Conservation (phyloP, 192 early-diverging fungal genomes). For the Mycoemilia scoparia region DNA sequence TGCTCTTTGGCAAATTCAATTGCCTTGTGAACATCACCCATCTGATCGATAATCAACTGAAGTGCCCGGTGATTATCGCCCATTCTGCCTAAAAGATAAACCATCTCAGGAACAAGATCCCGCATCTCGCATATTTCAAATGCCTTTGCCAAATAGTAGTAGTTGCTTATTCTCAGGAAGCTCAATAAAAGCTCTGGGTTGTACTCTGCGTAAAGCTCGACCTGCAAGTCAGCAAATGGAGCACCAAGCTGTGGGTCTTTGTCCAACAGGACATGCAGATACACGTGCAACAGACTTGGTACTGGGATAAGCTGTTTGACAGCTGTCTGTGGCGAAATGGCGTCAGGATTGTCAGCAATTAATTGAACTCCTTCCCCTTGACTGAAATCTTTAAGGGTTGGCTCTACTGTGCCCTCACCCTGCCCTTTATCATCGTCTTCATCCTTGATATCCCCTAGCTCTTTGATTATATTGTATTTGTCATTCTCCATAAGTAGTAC, state of each 20-base stretch:
- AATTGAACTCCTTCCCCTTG: constrained; percentile 52
- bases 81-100: constrained; percentile 91
- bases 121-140: constrained; percentile 56
- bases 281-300: constrained; percentile 58
- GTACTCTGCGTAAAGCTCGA: constrained; percentile 86
- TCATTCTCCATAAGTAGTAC: constrained; percentile 74
- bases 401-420: neutral
- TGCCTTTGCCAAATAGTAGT: constrained; percentile 59
- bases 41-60: constrained; percentile 76
- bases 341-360: constrained; percentile 68
- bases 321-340: constrained; percentile 44
- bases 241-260: constrained; percentile 34
- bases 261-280: constrained; percentile 75
- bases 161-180: constrained; percentile 68
- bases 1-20: constrained; percentile 98
- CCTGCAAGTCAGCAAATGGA: constrained; percentile 58
- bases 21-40: constrained; percentile 81
- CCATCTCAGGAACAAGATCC: constrained; percentile 92
- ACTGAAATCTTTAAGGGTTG: constrained; percentile 16
- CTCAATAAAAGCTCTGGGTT: constrained; percentile 52
- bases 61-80: constrained; percentile 87
- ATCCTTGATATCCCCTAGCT: constrained; percentile 5
- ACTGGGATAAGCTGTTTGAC: constrained; percentile 49
- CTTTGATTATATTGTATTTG: constrained; percentile 22
- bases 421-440: constrained; percentile 2